Evolutionary conservation across 1,284 basidiomycete species (phyloP), one percentile per base, ranked within the genome.

Genomic region (Marasmius fiardii): DNA sequence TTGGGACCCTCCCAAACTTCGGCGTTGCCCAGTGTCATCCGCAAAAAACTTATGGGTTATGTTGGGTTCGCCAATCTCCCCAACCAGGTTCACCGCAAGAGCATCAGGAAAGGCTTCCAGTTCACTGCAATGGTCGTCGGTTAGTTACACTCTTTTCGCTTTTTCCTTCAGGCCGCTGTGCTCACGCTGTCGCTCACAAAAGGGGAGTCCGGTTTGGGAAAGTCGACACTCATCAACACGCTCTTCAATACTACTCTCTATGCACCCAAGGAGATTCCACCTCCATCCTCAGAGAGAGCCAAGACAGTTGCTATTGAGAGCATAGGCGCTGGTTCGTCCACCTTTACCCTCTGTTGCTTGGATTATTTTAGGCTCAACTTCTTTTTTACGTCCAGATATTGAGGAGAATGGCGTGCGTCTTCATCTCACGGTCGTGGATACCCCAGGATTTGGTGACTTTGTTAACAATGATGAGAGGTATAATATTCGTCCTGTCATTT

Each of bases 191-290:
- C 51, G 58, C 53, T 54, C 49, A 55, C 58, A 61, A 58, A 69
- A 97, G 94, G 95, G 75, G 95, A 98, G 78, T 97, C 95, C 52
- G 95, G 95, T 54, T 81, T 98, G 61, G 95, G 95, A 61, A 98
- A 98, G 79, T 98, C 95, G 16, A 98, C 95, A 10, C 83, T 98
- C 68, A 88, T 98, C 72, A 98, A 98, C 76, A 98, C 95, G 18
- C 83, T 98, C 61, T 98, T 98, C 83, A 93, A 96, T 71, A 96
- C 95, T 48, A 84, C 85, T 59, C 88, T 98, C 59, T 96, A 97
- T 73, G 88, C 91, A 53, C 85, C 90, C 58, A 95, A 94, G 74
- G 85, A 90, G 61, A 82, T 90, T 53, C 78, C 89, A 34, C 84
- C 87, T 55, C 95, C 95, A 39, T 86, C 92, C 55, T 83, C 88